A percentile compares a stretch with the other conserved stretches of the same genome.
Conservation (phyloP, 441 rosid genomes). For the Sinapis alba region DNA sequence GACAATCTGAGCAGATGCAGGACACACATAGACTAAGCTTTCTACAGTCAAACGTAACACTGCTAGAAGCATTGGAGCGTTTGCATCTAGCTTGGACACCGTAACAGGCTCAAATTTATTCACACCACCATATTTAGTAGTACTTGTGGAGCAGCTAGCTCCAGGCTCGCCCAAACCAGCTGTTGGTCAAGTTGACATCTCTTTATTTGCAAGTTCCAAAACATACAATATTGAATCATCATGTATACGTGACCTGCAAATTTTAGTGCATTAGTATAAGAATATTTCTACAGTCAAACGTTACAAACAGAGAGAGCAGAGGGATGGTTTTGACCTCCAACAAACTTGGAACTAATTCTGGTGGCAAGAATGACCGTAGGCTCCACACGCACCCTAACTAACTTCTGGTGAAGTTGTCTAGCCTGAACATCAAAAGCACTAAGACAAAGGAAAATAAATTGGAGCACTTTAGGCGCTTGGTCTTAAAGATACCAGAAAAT, state of each 20-base stretch:
- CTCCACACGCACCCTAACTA: background rate
- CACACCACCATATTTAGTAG: background rate
- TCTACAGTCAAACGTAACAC: no score
- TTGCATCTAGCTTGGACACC: no score
- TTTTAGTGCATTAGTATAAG: background rate
- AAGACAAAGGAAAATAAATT: background rate
- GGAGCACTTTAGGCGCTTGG: background rate
- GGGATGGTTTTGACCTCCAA: background rate
- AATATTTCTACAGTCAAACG: background rate
- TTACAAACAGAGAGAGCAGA: background rate
- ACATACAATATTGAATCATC: background rate
- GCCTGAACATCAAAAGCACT: background rate
- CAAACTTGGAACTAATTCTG: background rate
- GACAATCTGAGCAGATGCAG: background rate
- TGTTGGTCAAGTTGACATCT: background rate
- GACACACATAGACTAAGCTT: no score
- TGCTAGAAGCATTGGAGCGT: no score
- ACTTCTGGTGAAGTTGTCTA: background rate
- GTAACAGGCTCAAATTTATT: background rate
- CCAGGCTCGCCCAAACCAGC: background rate
- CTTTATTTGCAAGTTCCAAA: background rate
- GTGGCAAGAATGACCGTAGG: background rate
- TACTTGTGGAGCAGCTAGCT: background rate
- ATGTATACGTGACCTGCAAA: background rate
- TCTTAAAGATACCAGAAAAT: background rate